These are phyloP conservation scores for Debaryomyces prosopidis DNA, from an alignment of 805 yeast species.

Conservation along the genomic window DNA sequence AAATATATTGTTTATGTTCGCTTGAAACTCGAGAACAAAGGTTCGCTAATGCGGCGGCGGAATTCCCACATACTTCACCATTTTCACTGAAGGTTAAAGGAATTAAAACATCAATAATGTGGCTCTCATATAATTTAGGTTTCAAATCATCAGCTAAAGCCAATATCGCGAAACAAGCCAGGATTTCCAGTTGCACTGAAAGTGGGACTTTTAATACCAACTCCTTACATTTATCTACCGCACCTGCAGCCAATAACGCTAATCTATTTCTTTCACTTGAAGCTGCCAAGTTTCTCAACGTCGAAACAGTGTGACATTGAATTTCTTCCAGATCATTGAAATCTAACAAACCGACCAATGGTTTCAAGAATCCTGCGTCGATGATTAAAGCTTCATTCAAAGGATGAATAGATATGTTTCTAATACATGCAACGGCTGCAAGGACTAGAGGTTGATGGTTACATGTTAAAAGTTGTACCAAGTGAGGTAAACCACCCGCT, in stretches of 20 bases:
- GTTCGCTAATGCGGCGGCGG: conserved; percentile 97
- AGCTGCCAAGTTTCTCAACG: conserved; percentile 94
- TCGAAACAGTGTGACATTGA: conserved; percentile 97
- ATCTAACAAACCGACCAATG: conserved; percentile 81
- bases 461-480: conserved; percentile 86
- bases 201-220: conserved; percentile 85
- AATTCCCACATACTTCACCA: conserved; percentile 96
- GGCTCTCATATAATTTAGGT: conserved; percentile 76
- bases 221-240: conserved; percentile 88
- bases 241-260: conserved; percentile 92
- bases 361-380: conserved; percentile 94
- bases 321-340: conserved; percentile 91
- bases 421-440: conserved; percentile 97
- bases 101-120: conserved; percentile 82
- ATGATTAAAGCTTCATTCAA: conserved; percentile 92
- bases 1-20: conserved; percentile 72
- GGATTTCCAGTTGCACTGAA: conserved; percentile 91
- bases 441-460: conserved; percentile 88
- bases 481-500: conserved; percentile 92
- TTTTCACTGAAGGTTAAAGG: conserved; percentile 87
- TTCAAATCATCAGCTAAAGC: conserved; percentile 96
- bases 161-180: conserved; percentile 95
- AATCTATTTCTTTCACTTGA: conserved; percentile 89
- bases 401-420: conserved; percentile 96
- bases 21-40: conserved; percentile 81